Percentiles rank a stretch among this genome's conserved stretches.
phyloP scores from a whole-genome alignment of 805 yeast genomes.

The Nakazawaea peltata region DNA sequence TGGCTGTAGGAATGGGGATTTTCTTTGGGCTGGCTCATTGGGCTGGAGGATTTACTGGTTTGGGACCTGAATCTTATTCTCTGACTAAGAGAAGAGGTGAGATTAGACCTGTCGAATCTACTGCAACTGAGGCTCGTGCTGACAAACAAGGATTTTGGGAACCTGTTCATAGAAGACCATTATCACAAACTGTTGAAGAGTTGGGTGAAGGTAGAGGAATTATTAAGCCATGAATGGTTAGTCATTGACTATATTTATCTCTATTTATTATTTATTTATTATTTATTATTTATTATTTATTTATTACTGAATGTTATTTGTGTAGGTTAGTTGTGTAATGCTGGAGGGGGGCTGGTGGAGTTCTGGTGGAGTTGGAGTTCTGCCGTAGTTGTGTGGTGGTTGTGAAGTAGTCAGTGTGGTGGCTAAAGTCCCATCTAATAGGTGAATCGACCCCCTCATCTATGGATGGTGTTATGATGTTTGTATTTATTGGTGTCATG shows the following conservation, averaged over 20 bases:
- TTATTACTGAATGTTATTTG: too few species aligned
- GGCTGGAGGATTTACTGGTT: conserved; percentile 48
- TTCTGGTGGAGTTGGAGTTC: too few species aligned
- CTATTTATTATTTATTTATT: conserved; percentile 6
- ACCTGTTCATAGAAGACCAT: conserved; percentile 69
- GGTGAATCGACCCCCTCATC: too few species aligned
- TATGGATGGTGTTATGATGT: too few species aligned
- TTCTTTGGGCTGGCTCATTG: conserved; percentile 40
- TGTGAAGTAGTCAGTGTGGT: too few species aligned
- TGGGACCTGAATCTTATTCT: conserved; percentile 35
- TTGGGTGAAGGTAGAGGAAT: conserved; percentile 65
- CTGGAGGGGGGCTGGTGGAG: too few species aligned
- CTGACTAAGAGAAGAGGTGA: conserved; percentile 30
- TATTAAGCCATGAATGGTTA: conserved; percentile 21
- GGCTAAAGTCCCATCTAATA: too few species aligned
- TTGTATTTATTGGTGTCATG: too few species aligned
- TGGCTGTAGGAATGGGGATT: conserved; percentile 34
- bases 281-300: conserved; percentile 1
- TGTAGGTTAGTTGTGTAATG: too few species aligned
- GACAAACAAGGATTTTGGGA: conserved; percentile 68
- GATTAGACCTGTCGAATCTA: conserved; percentile 29
- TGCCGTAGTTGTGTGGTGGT: too few species aligned
- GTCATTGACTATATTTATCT: not conserved
- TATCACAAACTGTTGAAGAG: conserved; percentile 69
- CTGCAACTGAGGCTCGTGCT: conserved; percentile 13